These are phyloP conservation scores for Datura wrightii DNA, from an alignment of 257 asterid species.

Conservation along the genomic window DNA sequence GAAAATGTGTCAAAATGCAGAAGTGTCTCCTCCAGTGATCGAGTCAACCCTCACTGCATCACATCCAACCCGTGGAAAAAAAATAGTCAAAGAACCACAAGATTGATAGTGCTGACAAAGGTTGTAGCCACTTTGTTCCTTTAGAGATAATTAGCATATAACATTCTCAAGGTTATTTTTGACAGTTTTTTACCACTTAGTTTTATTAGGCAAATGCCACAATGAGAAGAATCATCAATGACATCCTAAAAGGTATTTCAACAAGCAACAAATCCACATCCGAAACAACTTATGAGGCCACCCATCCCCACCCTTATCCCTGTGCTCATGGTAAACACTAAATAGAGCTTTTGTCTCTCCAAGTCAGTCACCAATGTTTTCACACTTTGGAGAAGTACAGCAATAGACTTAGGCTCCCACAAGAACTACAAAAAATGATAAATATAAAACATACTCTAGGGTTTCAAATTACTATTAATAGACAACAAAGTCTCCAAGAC, in stretches of 20 bases:
- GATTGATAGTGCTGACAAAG: not conserved
- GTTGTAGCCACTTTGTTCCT: not conserved
- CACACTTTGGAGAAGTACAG: conserved; percentile 8
- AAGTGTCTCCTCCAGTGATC: not conserved
- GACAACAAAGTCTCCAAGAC: not conserved
- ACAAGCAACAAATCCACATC: not conserved
- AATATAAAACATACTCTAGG: not conserved
- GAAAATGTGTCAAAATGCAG: not conserved
- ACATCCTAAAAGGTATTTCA: not conserved
- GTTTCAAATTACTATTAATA: conserved; percentile 10
- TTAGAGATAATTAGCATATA: not conserved
- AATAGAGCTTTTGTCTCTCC: conserved; percentile 15
- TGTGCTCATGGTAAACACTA: not conserved
- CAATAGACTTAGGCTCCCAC: not conserved
- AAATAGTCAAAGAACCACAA: not conserved
- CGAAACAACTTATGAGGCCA: not conserved
- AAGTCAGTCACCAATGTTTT: conserved; percentile 21
- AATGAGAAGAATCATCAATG: not conserved
- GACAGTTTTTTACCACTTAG: not conserved
- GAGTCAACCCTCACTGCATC: not conserved
- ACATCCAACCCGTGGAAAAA: not conserved
- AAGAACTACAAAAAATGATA: conserved; percentile 2
- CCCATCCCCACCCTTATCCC: not conserved
- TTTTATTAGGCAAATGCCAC: not conserved
- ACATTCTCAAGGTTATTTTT: not conserved